Percentiles rank a stretch among this genome's conserved stretches.
Conservation (phyloP, 495 filamentous ascomycete species). For the Stereocaulon alpinum region DNA sequence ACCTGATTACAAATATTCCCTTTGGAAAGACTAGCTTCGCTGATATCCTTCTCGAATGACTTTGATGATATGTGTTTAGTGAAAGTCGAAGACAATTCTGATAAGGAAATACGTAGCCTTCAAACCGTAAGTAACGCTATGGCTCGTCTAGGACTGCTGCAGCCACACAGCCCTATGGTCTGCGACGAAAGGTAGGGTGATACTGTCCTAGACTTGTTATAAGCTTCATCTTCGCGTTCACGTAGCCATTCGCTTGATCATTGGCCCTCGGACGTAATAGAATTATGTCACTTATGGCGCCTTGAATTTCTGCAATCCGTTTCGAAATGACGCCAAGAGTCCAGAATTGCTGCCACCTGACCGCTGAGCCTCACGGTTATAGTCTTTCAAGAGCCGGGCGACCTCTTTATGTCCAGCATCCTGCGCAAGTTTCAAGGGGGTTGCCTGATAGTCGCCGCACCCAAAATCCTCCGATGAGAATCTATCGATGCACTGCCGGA, state of each 20-base stretch:
- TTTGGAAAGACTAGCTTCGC: no score
- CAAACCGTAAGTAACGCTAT: no score
- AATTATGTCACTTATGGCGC: background rate
- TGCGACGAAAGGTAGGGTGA: background rate
- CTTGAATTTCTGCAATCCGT: slow-evolving; percentile 5
- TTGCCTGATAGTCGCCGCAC: background rate
- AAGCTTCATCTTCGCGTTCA: background rate
- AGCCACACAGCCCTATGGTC: background rate
- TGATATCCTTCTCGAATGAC: no score
- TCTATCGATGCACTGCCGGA: slow-evolving; percentile 8
- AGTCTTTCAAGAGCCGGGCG: slow-evolving; percentile 15
- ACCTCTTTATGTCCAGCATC: slow-evolving; percentile 14
- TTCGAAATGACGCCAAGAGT: background rate
- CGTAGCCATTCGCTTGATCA: background rate
- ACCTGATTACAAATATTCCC: no score
- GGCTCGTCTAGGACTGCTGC: background rate
- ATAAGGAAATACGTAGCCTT: no score
- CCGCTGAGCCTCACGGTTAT: slow-evolving; percentile 3
- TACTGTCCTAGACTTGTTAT: background rate
- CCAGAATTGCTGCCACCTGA: slow-evolving; percentile 3
- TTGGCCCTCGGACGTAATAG: background rate
- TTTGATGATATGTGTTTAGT: no score
- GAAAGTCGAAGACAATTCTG: no score
- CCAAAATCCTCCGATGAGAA: slow-evolving; percentile 13
- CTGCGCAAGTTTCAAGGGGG: slow-evolving; percentile 3